Base-by-base conservation (phyloP, 1,284 basidiomycete genomes). In the Phellinidium pouzarii region DNA sequence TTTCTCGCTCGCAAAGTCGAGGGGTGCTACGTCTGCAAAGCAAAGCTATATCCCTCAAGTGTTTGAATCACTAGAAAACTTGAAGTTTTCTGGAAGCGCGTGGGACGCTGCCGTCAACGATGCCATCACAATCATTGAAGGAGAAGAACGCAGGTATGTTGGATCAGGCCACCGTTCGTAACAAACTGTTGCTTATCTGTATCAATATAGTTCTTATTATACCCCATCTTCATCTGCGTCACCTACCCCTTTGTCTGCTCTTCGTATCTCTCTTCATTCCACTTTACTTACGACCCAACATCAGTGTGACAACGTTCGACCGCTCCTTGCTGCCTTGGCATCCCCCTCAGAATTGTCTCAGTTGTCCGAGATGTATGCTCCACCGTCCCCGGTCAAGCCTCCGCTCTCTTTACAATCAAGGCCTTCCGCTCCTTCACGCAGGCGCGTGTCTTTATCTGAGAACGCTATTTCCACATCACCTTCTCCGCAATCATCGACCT, bases 331-430 rank as follows among this genome's bases (percentile, higher is more conserved):
- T 2, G 87, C 87, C 6, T 76, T 91, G 47, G 82, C 87, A 0
- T 79, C 77, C 3, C 82, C 84, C 1, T 64, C 74, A 12, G 82
- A 86, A 58, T 69, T 89, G 12, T 73, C 81, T 7, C 87, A 87
- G 60, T 71, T 91, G 7, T 73, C 84, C 3, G 86, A 88, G 66
- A 91, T 91, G 87, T 91, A 91, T 64, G 85, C 85, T 0, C 88
- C 88, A 2, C 75, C 86, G 0, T 85, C 82, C 1, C 81, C 83
- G 11, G 64, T 74, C 25, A 73, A 71, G 52, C 63, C 71, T 4
- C 57, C 65, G 7, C 71, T 75, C 57, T 55, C 60, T 22, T 62
- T 68, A 31, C 56, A 53, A 37, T 34, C 65, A 56, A 67, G 72
- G 20, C 69, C 70, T 1, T 64, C 75, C 20, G 80, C 77, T 7